A percentile compares a stretch with the other conserved stretches of the same genome.
Evolutionary conservation across 495 filamentous ascomycete genomes (phyloP).

Genomic region (Tuber melanosporum): DNA sequence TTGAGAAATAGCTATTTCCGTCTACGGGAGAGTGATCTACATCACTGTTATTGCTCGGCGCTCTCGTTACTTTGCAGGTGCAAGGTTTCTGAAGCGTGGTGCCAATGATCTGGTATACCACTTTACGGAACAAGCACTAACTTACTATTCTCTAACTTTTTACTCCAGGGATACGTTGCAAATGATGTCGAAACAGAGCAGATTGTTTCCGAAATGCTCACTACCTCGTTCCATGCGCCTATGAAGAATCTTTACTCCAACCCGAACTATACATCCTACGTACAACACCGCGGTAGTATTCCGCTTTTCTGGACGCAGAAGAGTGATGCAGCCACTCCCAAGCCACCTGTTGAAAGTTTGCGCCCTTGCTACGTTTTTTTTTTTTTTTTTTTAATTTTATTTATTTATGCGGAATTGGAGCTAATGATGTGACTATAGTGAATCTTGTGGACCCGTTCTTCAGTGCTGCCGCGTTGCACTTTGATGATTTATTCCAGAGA

Average conservation of each 20-base stretch:
- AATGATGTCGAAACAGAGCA: conserved; percentile 99
- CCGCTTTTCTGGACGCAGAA: conserved; percentile 97
- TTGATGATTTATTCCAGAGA: conserved; percentile 88
- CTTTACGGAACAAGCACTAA: not conserved
- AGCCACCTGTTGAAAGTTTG: conserved; percentile 75
- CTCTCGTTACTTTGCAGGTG: conserved; percentile 89
- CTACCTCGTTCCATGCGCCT: conserved; percentile 90
- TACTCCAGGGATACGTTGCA: conserved; percentile 71
- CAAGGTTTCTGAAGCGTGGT: conserved; percentile 87
- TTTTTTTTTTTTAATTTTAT: not conserved
- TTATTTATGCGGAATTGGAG: conserved; percentile 2
- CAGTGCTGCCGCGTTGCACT: conserved; percentile 89
- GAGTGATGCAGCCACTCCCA: conserved; percentile 88
- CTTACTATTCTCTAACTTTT: conserved; percentile 19
- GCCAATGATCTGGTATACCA: conserved; percentile 68
- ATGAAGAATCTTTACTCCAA: conserved; percentile 79
- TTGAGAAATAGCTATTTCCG: conserved; percentile 54
- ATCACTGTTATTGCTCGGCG: conserved; percentile 89
- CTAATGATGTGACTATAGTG: conserved; percentile 44
- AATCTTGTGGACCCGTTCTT: conserved; percentile 95
- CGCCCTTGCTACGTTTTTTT: not conserved
- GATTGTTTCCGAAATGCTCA: conserved; percentile 87
- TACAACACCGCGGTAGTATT: conserved; percentile 95
- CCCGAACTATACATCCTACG: conserved; percentile 88
- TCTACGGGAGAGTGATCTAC: conserved; percentile 78